These are phyloP conservation scores for Paragyromitra xinjiangensis DNA, from an alignment of 495 filamentous ascomycete species.

Conservation along the genomic window DNA sequence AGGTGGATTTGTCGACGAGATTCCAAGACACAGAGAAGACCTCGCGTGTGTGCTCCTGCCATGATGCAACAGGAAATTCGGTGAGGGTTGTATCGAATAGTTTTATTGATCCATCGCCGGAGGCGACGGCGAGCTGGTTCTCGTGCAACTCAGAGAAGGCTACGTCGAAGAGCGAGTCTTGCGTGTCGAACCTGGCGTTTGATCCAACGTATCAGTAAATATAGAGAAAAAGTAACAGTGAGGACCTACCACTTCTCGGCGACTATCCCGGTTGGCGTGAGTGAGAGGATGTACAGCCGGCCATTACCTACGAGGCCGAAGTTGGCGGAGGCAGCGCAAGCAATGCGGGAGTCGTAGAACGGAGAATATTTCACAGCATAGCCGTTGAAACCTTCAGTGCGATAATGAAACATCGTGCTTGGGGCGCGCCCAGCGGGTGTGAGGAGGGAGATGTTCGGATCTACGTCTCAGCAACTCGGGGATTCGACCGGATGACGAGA, in stretches of 20 bases:
- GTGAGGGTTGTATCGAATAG: constrained; percentile 80
- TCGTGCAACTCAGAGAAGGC: constrained; percentile 91
- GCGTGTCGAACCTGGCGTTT: constrained; percentile 80
- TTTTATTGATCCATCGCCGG: constrained; percentile 92
- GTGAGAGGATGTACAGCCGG: constrained; percentile 78
- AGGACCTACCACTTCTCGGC: constrained; percentile 73
- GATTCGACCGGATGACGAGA: not conserved
- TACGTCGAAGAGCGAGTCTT: constrained; percentile 89
- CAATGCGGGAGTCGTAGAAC: constrained; percentile 93
- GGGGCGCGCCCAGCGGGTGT: not conserved
- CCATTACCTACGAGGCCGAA: constrained; percentile 98
- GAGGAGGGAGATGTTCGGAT: not conserved
- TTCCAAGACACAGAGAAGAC: constrained; percentile 93
- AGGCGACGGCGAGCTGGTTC: constrained; percentile 72
- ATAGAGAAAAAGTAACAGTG: not conserved
- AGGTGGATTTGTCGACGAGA: constrained; percentile 85
- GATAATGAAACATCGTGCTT: constrained; percentile 83
- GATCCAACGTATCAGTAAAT: not conserved
- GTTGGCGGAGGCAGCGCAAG: constrained; percentile 85
- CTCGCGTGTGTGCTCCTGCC: constrained; percentile 91
- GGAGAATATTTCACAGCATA: constrained; percentile 85
- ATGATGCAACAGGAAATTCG: constrained; percentile 83
- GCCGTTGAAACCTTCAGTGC: constrained; percentile 73
- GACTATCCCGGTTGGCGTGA: constrained; percentile 83
- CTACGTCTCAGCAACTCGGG: not conserved